Percentiles rank a stretch among this genome's conserved stretches.
These are phyloP conservation scores for Lentinus tigrinus DNA, from an alignment of 768 basidiomycete genomes.

Conservation along the genomic window DNA sequence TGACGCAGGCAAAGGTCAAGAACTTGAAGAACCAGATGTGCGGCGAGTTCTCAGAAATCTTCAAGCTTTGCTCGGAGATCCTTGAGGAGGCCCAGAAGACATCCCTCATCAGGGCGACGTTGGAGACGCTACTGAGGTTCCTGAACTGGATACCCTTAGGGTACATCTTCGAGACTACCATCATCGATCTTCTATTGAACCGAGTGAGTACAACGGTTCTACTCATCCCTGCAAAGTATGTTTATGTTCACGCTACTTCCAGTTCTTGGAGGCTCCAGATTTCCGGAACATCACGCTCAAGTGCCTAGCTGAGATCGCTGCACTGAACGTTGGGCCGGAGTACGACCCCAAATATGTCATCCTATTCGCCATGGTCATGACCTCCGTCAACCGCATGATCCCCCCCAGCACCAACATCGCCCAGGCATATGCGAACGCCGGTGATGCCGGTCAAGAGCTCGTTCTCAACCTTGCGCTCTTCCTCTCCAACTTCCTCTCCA, in stretches of 20 bases:
- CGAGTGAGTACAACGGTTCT: slow-evolving; percentile 55
- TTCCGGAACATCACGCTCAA: slow-evolving; percentile 97
- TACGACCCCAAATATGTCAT: slow-evolving; percentile 98
- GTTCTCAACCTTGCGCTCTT: slow-evolving; percentile 97
- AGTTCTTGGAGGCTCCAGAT: slow-evolving; percentile 97
- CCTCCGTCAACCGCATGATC: slow-evolving; percentile 94
- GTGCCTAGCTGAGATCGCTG: slow-evolving; percentile 95
- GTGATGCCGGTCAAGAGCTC: slow-evolving; percentile 93
- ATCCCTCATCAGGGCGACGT: slow-evolving; percentile 88
- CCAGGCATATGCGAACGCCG: slow-evolving; percentile 84
- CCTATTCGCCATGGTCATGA: slow-evolving; percentile 98
- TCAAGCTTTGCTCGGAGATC: slow-evolving; percentile 95
- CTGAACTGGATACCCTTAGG: slow-evolving; percentile 99
- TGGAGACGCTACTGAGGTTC: slow-evolving; percentile 94
- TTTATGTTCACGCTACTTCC: slow-evolving; percentile 14
- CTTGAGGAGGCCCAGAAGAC: slow-evolving; percentile 96
- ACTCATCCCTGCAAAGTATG: slow-evolving; percentile 7
- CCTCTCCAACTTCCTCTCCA: slow-evolving; percentile 92
- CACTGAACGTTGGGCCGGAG: slow-evolving; percentile 90
- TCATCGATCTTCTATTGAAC: slow-evolving; percentile 90
- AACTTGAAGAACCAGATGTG: slow-evolving; percentile 98
- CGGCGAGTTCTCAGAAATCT: slow-evolving; percentile 95
- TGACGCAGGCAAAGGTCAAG: slow-evolving; percentile 98
- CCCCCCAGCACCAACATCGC: slow-evolving; percentile 94
- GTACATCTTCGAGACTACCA: slow-evolving; percentile 97